phyloP scores from a whole-genome alignment of 2,329 filamentous ascomycete species.

The Beauveria varroae region DNA sequence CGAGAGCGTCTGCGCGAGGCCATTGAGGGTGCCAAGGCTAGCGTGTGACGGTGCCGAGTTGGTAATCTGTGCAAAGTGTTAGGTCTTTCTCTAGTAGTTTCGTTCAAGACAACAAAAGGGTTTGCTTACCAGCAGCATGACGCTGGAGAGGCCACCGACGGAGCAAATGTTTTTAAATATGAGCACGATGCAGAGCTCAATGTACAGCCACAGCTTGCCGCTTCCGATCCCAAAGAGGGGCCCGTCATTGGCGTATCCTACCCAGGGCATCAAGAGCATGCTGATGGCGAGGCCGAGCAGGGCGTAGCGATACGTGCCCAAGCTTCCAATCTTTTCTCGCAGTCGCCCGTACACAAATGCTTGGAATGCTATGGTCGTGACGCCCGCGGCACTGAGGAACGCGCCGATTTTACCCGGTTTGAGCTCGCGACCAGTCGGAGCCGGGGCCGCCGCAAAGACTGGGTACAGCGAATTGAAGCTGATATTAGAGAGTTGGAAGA shows the following conservation, averaged over 20 bases:
- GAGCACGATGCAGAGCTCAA: conserved; percentile 72
- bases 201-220: conserved; percentile 65
- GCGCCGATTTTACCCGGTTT: conserved; percentile 76
- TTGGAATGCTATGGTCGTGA: conserved; percentile 85
- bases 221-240: conserved; percentile 49
- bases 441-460: conserved; percentile 72
- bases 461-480: conserved; percentile 94
- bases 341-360: conserved; percentile 74
- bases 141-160: conserved; percentile 83
- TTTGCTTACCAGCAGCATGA: conserved; percentile 67
- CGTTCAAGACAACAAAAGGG: too few relatives aligned
- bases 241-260: conserved; percentile 64
- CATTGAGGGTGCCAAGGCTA: conserved; percentile 84
- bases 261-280: conserved; percentile 83
- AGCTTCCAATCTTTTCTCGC: conserved; percentile 74
- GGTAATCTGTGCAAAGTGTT: conserved; percentile 58
- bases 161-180: conserved; percentile 85
- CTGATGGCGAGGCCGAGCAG: conserved; percentile 73
- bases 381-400: conserved; percentile 74
- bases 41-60: conserved; percentile 84
- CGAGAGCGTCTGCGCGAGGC: conserved; percentile 86
- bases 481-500: conserved; percentile 91
- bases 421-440: conserved; percentile 70
- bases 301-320: conserved; percentile 72
- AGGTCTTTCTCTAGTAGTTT: neutral